Evolutionary conservation across 2,329 filamentous ascomycete species (phyloP), one percentile per base, ranked within the genome.

Genomic region (Sclerotinia borealis): DNA sequence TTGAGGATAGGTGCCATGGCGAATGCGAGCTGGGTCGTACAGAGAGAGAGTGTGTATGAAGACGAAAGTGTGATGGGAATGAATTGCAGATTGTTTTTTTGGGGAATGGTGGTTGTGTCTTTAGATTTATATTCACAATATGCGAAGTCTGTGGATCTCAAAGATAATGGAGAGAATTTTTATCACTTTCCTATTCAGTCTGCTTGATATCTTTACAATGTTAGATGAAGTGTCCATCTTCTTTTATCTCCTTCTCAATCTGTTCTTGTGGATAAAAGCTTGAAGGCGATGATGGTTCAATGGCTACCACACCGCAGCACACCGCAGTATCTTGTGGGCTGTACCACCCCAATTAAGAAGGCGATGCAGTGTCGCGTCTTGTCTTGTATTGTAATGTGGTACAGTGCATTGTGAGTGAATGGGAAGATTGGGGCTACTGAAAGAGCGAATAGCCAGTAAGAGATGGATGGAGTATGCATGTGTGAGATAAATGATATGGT

Each of bases 231-330:
- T 11, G n/a, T 4, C 29, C 39, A 45, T 22, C 39, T 41, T n/a
- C n/a, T n/a, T n/a, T n/a, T 43, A 58, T 49, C 55, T 59, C 56
- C 56, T 49, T 59, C 43, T 59, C 31, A 5, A 49, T 49, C 31
- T 4, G 22, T 27, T 25, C 15, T 48, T 48, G 31, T 50, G 29
- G 13, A n/a, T 34, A 29, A n/a, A n/a, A 4, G 39, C 37, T 56
- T 19, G 52, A 19, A 17, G 37, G 31, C 7, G 25, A 22, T 7
- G 19, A 22, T 15, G 43, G 37, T 19, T 17, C 15, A 19, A 39
- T 27, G 15, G 31, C 25, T n/a, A n/a, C n/a, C n/a, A 8, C 15
- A 37, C 22, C 34, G 39, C 36, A 1, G 25, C 50, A 19, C 29
- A 19, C 51, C 36, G n/a, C 13, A 50, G n/a, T n/a, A n/a, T n/a